Conservation (phyloP, 2,329 filamentous ascomycete species). For the Fusarium camptoceras region DNA sequence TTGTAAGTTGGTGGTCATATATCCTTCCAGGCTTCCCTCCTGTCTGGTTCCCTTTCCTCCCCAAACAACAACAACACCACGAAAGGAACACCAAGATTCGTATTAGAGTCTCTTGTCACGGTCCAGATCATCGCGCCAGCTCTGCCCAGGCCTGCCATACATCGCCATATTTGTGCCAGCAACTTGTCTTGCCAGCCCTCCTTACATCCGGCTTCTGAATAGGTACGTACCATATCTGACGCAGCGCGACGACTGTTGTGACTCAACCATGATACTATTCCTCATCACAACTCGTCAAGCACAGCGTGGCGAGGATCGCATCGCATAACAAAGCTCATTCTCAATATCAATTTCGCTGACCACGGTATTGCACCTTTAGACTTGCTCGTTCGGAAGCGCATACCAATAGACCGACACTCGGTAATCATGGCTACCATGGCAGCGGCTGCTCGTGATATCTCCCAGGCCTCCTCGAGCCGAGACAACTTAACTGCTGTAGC, state of each 20-base stretch:
- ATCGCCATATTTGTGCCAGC: constrained; percentile 45
- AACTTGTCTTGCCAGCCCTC: constrained; percentile 44
- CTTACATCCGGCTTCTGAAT: constrained; percentile 46
- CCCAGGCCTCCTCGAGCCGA: constrained; percentile 69
- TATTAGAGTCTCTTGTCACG: constrained; percentile 71
- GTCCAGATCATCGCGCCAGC: constrained; percentile 70
- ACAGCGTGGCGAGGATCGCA: constrained; percentile 12
- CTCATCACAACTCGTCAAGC: constrained; percentile 20
- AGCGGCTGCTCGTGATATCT: constrained; percentile 76
- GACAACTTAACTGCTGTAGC: constrained; percentile 80
- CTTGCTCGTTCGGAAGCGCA: constrained; percentile 61
- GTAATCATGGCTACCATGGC: constrained; percentile 73
- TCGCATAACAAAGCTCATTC: constrained; percentile 16
- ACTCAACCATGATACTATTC: constrained; percentile 40
- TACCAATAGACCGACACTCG: constrained; percentile 49
- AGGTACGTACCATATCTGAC: constrained; percentile 49
- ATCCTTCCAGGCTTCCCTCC: constrained; percentile 49
- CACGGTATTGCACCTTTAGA: constrained; percentile 48
- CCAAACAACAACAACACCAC: constrained; percentile 63
- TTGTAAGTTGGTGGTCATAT: constrained; percentile 37
- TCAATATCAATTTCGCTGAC: constrained; percentile 33
- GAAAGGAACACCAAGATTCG: constrained; percentile 63
- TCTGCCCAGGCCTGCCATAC: constrained; percentile 49
- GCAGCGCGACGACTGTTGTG: constrained; percentile 28
- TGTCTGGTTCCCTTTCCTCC: constrained; percentile 51